A percentile compares a stretch with the other conserved stretches of the same genome.
These are phyloP conservation scores for Aegilops longissima DNA, from an alignment of 176 grass and related monocot species.

Conservation along the genomic window DNA sequence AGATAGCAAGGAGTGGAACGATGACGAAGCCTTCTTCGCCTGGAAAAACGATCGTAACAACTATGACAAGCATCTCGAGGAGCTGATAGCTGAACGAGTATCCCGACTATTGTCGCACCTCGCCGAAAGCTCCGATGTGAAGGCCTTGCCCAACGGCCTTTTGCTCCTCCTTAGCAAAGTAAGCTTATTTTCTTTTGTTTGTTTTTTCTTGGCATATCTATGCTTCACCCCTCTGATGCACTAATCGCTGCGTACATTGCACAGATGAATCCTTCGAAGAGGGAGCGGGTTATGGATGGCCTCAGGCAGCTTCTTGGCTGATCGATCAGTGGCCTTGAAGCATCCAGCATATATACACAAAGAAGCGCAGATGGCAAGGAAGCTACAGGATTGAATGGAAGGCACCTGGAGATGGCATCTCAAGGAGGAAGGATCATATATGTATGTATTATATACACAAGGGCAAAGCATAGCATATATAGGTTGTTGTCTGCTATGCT, in stretches of 20 bases:
- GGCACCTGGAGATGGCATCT: too few relatives aligned
- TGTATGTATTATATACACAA: too few relatives aligned
- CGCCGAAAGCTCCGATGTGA: slow-evolving; percentile 60
- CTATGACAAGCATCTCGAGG: slow-evolving; percentile 63
- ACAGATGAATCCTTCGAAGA: slow-evolving; percentile 83
- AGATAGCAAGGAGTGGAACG: slow-evolving; percentile 54
- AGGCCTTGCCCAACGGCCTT: slow-evolving; percentile 50
- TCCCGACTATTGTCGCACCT: slow-evolving; percentile 50
- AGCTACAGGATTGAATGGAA: too few relatives aligned
- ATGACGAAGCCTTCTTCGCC: slow-evolving; percentile 82
- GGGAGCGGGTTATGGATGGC: slow-evolving; percentile 58
- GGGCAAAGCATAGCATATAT: too few relatives aligned
- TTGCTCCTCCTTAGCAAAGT: slow-evolving; percentile 75
- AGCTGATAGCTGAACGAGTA: slow-evolving; percentile 70
- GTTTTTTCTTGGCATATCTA: not conserved
- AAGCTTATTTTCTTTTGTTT: slow-evolving; percentile 1
- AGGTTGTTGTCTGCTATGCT: too few relatives aligned
- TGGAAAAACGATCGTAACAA: slow-evolving; percentile 82
- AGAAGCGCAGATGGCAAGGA: too few relatives aligned
- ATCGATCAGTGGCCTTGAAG: not conserved
- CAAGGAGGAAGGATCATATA: too few relatives aligned
- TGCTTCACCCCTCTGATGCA: slow-evolving; percentile 1
- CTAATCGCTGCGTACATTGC: not conserved
- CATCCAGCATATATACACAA: not conserved
- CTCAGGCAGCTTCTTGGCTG: slow-evolving; percentile 65